These are phyloP conservation scores for Kwoniella dendrophila DNA, from an alignment of 768 basidiomycete genomes.

Conservation along the genomic window DNA sequence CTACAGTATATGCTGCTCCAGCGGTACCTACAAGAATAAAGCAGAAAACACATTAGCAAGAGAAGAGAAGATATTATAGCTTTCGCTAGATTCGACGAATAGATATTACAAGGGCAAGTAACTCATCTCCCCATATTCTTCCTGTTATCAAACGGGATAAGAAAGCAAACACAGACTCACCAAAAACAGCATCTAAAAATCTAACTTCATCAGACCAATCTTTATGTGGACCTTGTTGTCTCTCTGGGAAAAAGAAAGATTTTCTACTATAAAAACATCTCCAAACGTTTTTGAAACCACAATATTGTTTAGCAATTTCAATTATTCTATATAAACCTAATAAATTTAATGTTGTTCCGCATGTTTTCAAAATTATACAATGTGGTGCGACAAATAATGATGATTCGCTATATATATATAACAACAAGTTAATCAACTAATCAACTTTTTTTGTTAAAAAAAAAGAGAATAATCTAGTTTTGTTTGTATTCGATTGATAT, in stretches of 20 bases:
- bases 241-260: conserved; percentile 98
- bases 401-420: conserved; percentile 74
- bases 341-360: conserved; percentile 96
- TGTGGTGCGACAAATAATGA: conserved; percentile 94
- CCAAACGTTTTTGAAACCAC: conserved; percentile 65
- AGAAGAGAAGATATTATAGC: background rate
- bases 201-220: conserved; percentile 93
- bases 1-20: conserved; percentile 92
- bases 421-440: background rate
- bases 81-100: too few species aligned
- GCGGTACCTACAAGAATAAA: conserved; percentile 34
- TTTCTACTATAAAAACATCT: conserved; percentile 96
- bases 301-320: conserved; percentile 70
- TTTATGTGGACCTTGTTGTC: conserved; percentile 85
- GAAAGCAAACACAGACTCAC: too few species aligned
- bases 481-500: background rate
- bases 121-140: too few species aligned
- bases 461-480: background rate
- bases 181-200: conserved; percentile 86
- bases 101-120: too few species aligned
- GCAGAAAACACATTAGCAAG: background rate
- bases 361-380: conserved; percentile 96
- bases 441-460: background rate
- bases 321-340: conserved; percentile 92
- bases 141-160: background rate